phyloP scores from a whole-genome alignment of 495 filamentous ascomycete species.

The Penicillium robsamsonii region DNA sequence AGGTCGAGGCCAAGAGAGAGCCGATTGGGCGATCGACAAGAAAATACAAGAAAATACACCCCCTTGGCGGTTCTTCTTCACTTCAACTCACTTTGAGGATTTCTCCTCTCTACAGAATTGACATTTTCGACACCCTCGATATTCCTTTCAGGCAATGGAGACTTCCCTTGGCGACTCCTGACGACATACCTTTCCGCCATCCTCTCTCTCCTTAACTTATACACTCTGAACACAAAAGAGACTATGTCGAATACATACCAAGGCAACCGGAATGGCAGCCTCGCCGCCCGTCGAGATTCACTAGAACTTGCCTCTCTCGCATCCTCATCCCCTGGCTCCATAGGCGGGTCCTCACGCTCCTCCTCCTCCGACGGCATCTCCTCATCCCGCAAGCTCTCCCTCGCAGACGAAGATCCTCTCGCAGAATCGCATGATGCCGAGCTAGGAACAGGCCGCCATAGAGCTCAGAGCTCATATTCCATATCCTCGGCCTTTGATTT shows the following conservation, averaged over 20 bases:
- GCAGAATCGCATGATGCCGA: constrained; percentile 55
- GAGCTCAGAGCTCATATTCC: constrained; percentile 72
- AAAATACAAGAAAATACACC: constrained; percentile 14
- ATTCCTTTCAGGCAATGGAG: constrained; percentile 24
- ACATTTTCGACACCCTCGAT: constrained; percentile 4
- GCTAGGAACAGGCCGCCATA: constrained; percentile 42
- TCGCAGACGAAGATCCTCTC: constrained; percentile 81
- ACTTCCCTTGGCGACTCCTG: constrained; percentile 16
- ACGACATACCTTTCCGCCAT: constrained; percentile 10
- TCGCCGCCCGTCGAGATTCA: constrained; percentile 69
- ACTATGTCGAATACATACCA: constrained; percentile 40
- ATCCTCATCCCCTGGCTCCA: constrained; percentile 60
- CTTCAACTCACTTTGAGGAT: background rate
- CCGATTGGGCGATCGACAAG: constrained; percentile 31
- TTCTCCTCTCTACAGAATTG: background rate
- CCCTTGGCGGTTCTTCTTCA: constrained; percentile 14
- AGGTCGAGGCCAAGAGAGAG: constrained; percentile 17
- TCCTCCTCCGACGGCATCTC: constrained; percentile 83
- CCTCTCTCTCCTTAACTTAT: background rate
- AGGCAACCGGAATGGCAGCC: constrained; percentile 30
- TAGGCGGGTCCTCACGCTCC: constrained; percentile 57
- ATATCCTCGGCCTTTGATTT: constrained; percentile 94
- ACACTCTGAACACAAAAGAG: constrained; percentile 12
- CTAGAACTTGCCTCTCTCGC: constrained; percentile 95
- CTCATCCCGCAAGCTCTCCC: constrained; percentile 86